Evolutionary conservation across 2,329 filamentous ascomycete genomes (phyloP).

Genomic region (Sphaerulina populicola): DNA sequence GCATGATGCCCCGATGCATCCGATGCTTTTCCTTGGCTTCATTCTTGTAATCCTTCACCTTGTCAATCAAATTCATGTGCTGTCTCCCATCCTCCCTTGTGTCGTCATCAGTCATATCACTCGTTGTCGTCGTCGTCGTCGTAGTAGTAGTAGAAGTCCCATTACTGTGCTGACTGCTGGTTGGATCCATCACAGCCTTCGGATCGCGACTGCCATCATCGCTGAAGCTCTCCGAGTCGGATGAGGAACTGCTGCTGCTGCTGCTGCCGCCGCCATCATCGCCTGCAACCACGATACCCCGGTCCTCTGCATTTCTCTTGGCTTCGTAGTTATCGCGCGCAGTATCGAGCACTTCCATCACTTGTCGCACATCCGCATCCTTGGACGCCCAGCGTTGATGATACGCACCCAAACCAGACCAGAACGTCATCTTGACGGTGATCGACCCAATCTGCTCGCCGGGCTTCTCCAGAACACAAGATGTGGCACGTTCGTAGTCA

Average conservation of each 20-base stretch:
- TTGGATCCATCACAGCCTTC: not conserved
- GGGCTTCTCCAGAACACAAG: constrained; percentile 42
- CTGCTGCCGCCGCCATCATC: constrained; percentile 10
- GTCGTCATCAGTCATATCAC: constrained; percentile 1
- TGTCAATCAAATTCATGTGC: constrained; percentile 36
- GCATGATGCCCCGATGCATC: constrained; percentile 63
- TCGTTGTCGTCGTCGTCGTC: not conserved
- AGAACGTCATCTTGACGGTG: constrained; percentile 52
- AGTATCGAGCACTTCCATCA: constrained; percentile 57
- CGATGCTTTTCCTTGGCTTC: constrained; percentile 54
- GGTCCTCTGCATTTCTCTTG: constrained; percentile 27
- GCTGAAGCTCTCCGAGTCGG: constrained; percentile 1
- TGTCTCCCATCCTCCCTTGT: constrained; percentile 13
- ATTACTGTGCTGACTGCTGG: not conserved
- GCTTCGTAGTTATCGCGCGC: constrained; percentile 49
- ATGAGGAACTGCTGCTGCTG: constrained; percentile 1
- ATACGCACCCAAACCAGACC: constrained; percentile 53
- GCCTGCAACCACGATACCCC: constrained; percentile 10
- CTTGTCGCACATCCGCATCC: constrained; percentile 48
- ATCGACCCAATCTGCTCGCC: constrained; percentile 53
- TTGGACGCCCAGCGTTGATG: constrained; percentile 50
- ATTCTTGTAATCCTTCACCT: constrained; percentile 53
- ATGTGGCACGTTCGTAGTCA: constrained; percentile 50
- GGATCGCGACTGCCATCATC: constrained; percentile 18
- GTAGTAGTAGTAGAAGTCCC: not conserved